Evolutionary conservation across 2,329 filamentous ascomycete genomes (phyloP).

Genomic region (Rasamsonia emersonii): DNA sequence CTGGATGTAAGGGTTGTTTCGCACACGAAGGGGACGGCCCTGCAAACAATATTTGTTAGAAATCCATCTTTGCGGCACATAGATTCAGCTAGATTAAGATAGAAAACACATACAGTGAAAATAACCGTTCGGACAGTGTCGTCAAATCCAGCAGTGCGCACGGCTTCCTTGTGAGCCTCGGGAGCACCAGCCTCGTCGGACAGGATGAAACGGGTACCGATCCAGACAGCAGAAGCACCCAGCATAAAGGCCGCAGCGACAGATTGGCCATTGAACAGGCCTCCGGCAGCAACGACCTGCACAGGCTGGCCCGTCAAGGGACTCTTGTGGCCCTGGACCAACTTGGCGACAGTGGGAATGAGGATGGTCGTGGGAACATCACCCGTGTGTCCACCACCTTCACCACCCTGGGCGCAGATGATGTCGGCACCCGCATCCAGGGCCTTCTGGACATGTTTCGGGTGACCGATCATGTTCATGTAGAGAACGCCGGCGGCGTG

Average conservation of each 20-base stretch:
- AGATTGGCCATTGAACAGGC: slow-evolving; percentile 85
- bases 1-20: slow-evolving; percentile 85
- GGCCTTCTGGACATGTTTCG: slow-evolving; percentile 97
- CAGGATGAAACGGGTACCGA: slow-evolving; percentile 92
- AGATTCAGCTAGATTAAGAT: background rate
- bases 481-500: slow-evolving; percentile 83
- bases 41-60: too few species aligned
- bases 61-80: too few species aligned
- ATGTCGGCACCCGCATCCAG: slow-evolving; percentile 86
- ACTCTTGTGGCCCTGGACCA: slow-evolving; percentile 71
- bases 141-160: slow-evolving; percentile 82
- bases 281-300: slow-evolving; percentile 86
- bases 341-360: slow-evolving; percentile 82
- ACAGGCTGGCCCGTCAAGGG: slow-evolving; percentile 81
- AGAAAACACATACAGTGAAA: slow-evolving; percentile 57
- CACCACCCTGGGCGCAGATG: slow-evolving; percentile 96
- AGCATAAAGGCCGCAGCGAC: slow-evolving; percentile 87
- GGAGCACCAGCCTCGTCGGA: slow-evolving; percentile 90
- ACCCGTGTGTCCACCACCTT: slow-evolving; percentile 94
- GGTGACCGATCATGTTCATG: slow-evolving; percentile 99
- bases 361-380: slow-evolving; percentile 86
- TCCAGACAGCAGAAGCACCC: slow-evolving; percentile 87
- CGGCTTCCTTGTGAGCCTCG: slow-evolving; percentile 89
- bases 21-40: slow-evolving; percentile 85
- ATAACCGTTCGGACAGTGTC: slow-evolving; percentile 97